Evolutionary conservation across 1,284 basidiomycete species (phyloP).

Genomic region (Earliella scabrosa): DNA sequence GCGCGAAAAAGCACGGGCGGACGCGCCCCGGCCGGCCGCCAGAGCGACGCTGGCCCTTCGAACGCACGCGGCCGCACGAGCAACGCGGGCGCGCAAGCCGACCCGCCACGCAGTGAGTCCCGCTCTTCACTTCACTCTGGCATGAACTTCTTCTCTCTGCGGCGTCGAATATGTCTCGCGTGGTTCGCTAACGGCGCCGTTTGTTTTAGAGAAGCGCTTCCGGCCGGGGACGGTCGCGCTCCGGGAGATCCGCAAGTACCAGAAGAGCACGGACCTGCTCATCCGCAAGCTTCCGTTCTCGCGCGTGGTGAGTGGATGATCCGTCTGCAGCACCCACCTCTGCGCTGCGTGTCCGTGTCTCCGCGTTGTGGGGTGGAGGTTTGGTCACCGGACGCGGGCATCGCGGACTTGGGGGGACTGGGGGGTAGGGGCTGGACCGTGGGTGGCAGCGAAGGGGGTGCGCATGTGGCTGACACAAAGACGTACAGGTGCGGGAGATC

Average conservation of each 20-base stretch:
- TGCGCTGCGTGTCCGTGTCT: no score
- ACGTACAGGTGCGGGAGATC: constrained; percentile 85
- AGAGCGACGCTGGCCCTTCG: constrained; percentile 21
- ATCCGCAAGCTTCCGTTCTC: constrained; percentile 90
- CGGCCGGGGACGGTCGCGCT: constrained; percentile 89
- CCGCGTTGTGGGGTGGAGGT: no score
- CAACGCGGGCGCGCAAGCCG: constrained; percentile 14
- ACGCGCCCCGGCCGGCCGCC: constrained; percentile 39
- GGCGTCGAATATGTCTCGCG: neutral
- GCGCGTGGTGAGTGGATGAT: constrained; percentile 66
- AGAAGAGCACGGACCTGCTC: constrained; percentile 90
- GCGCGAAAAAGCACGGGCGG: constrained; percentile 81
- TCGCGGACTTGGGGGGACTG: no score
- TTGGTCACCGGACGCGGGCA: no score
- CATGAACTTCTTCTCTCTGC: neutral
- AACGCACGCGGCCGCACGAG: constrained; percentile 24
- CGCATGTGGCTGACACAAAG: constrained; percentile 6
- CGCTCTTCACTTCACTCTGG: neutral
- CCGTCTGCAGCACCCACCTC: constrained; percentile 34
- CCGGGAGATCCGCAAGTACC: constrained; percentile 91
- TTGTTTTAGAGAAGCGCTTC: constrained; percentile 59
- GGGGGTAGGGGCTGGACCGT: no score
- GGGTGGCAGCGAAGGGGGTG: no score
- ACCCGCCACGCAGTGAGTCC: constrained; percentile 24
- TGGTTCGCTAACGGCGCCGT: no score